Conservation (phyloP, 2,329 filamentous ascomycete genomes). For the Diaporthe sp. region DNA sequence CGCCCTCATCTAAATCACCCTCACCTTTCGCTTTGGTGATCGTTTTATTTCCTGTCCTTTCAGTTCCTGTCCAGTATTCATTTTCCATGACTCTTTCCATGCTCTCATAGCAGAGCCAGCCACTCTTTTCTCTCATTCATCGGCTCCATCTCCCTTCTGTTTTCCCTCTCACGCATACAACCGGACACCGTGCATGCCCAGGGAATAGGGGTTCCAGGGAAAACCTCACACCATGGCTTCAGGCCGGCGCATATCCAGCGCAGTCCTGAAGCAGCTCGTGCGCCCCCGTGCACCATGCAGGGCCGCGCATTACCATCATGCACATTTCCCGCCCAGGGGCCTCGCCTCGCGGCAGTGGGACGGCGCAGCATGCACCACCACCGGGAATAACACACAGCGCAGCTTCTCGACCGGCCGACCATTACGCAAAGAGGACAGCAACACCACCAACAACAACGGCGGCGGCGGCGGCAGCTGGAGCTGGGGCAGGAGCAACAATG, state of each 20-base stretch:
- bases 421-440: conserved; percentile 10
- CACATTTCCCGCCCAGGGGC: background rate
- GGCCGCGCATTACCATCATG: background rate
- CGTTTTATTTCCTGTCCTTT: background rate
- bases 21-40: background rate
- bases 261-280: conserved; percentile 18
- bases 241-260: conserved; percentile 19
- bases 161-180: background rate
- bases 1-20: background rate
- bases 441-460: background rate
- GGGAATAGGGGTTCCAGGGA: background rate
- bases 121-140: background rate
- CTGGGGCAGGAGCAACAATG: background rate
- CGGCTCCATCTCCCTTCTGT: no score
- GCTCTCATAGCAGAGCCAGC: background rate
- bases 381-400: background rate
- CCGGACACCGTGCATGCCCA: background rate
- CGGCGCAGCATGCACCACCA: conserved; percentile 7
- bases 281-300: conserved; percentile 10
- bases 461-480: conserved; percentile 19
- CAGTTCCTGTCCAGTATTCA: background rate
- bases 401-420: conserved; percentile 26
- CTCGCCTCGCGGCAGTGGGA: background rate
- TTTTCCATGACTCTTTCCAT: background rate
- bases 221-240: conserved; percentile 16